Evolutionary conservation across 2,329 filamentous ascomycete species (phyloP), one percentile per base, ranked within the genome.

Genomic region (Diplodia mutila): DNA sequence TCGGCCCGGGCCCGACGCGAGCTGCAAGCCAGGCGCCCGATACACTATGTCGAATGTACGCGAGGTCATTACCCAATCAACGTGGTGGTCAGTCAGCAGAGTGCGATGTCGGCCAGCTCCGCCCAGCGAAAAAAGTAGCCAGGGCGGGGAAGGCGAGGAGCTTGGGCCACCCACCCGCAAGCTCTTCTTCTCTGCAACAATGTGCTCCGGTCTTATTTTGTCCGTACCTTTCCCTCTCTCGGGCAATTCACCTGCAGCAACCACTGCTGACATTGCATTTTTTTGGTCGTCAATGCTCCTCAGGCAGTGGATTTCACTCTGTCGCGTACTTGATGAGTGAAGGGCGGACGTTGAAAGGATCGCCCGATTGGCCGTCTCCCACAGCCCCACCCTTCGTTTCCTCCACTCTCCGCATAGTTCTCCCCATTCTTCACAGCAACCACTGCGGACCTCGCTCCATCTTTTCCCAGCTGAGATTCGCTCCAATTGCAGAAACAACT

Each of bases 41-140:
- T 37, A 14, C 4, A 4, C 34, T 9, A 34, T 37, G 34, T 37
- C 34, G 34, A 37, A 32, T 32, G 57, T 21, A 34, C 37, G 37
- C 55, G 55, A 61, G 37, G 16, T 12, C 11, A 48, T 48, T 63
- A 34, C 42, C 4, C 42, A 42, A 63, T 9, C 42, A 34, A 37
- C 25, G 21, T 4, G n/a, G 59, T 63, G 59, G 59, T 39, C 59
- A 52, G 59, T 21, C n/a, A 39, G 53, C n/a, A n/a, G n/a, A n/a
- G n/a, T n/a, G n/a, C 53, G 32, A 61, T 32, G 59, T 51, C 59
- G 59, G 59, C 14, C 39, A 14, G 23, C n/a, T n/a, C n/a, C n/a
- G 12, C 48, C 48, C 25, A 51, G 7, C 42, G 8, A 29, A 25
- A 21, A 27, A 29, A 27, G 25, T 5, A 16, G 42, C 55, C 12